phyloP scores from a whole-genome alignment of 345 rosid species.

The Melaleuca quinquenervia region DNA sequence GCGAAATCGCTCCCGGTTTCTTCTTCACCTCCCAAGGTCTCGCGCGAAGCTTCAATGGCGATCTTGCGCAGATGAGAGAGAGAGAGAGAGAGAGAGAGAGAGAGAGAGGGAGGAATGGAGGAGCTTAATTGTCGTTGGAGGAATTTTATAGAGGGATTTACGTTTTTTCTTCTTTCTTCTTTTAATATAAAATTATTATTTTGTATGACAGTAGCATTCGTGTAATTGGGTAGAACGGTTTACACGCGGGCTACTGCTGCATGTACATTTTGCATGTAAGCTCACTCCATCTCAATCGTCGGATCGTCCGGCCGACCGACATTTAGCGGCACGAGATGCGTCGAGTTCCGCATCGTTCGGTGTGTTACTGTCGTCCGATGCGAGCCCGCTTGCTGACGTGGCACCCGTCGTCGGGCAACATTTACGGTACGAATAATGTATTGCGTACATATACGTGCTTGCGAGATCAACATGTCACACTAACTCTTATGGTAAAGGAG shows the following conservation, averaged over 20 bases:
- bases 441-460: neutral
- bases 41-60: neutral
- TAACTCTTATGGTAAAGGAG: neutral
- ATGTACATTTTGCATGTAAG: neutral
- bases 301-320: neutral
- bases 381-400: neutral
- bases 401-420: neutral
- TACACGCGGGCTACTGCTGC: neutral
- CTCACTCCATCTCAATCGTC: neutral
- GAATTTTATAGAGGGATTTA: neutral
- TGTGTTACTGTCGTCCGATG: neutral
- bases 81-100: neutral
- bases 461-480: neutral
- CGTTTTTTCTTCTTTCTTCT: neutral
- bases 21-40: neutral
- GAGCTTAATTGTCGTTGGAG: neutral
- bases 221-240: neutral
- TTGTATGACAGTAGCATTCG: neutral
- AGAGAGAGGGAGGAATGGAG: neutral
- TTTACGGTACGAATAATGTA: rapidly evolving
- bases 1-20: neutral
- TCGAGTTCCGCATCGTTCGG: neutral
- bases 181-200: neutral
- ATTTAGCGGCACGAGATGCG: neutral
- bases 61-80: neutral